Conservation (phyloP, 169 alveolate genomes). For the Plasmodium cynomolgi region DNA sequence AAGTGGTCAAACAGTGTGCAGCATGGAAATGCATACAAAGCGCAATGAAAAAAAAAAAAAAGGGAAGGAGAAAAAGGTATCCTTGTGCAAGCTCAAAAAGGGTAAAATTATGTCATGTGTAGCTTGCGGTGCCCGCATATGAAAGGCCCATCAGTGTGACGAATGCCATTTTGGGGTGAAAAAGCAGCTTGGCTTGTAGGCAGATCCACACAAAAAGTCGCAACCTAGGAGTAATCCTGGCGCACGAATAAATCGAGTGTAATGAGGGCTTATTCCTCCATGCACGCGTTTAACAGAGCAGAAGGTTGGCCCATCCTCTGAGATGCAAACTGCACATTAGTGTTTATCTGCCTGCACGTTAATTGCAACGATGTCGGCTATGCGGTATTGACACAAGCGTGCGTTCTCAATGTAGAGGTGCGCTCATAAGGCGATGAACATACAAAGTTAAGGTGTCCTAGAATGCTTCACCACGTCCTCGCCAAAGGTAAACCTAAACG, state of each 20-base stretch:
- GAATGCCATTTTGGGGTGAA: neutral
- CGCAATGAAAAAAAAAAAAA: neutral
- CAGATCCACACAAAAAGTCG: neutral
- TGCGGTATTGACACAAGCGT: neutral
- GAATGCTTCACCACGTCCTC: neutral
- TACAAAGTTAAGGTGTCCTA: neutral
- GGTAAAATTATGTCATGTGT: neutral
- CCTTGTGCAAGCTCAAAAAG: neutral
- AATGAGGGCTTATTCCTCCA: neutral
- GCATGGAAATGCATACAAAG: neutral
- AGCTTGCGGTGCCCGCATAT: neutral
- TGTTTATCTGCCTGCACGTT: neutral
- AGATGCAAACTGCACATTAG: neutral
- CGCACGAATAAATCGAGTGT: neutral
- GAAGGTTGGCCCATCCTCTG: neutral
- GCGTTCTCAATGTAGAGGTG: neutral
- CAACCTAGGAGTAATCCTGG: neutral
- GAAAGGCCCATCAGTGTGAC: neutral
- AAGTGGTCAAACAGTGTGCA: neutral
- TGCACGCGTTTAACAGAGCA: neutral
- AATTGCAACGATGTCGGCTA: neutral
- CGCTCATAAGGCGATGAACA: neutral
- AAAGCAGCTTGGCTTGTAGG: neutral
- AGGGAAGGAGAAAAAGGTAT: neutral
- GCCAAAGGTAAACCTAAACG: neutral